Percentiles rank a stretch among this genome's conserved stretches.
Conservation (phyloP, 2,329 filamentous ascomycete genomes). For the Calycina herbarum region DNA sequence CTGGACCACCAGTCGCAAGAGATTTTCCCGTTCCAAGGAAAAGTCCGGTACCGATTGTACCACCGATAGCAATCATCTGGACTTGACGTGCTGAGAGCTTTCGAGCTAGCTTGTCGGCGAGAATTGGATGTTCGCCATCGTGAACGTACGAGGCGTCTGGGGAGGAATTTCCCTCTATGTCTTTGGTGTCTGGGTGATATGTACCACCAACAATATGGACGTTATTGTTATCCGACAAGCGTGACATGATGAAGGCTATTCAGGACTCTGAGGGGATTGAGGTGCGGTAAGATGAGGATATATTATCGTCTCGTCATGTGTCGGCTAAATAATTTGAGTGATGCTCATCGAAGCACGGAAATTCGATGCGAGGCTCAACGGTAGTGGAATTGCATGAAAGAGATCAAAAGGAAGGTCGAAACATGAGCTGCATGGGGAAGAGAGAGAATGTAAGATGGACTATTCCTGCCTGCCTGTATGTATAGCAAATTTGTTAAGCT, state of each 20-base stretch:
- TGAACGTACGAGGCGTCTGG: constrained; percentile 1
- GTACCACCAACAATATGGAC: neutral
- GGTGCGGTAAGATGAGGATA: neutral
- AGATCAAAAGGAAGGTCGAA: neutral
- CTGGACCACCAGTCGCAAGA: constrained; percentile 59
- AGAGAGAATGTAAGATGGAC: neutral
- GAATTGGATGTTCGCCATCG: constrained; percentile 19
- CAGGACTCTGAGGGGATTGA: neutral
- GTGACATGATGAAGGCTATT: constrained; percentile 7
- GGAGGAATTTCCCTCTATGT: constrained; percentile 10
- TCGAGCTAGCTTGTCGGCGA: constrained; percentile 45
- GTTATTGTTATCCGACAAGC: constrained; percentile 8
- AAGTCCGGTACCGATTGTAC: constrained; percentile 60
- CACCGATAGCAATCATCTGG: constrained; percentile 66
- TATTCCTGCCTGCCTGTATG: neutral
- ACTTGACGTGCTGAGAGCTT: constrained; percentile 62
- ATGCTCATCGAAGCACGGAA: neutral
- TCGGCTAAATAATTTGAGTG: neutral
- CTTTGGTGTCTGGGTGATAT: constrained; percentile 2
- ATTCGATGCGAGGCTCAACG: neutral
- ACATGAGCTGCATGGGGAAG: neutral
- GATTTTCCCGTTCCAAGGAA: constrained; percentile 64
- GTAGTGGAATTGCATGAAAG: neutral
- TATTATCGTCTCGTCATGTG: neutral
- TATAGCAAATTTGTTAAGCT: neutral